Conservation (phyloP, 2,329 filamentous ascomycete species). For the Apiospora rasikravindrae region DNA sequence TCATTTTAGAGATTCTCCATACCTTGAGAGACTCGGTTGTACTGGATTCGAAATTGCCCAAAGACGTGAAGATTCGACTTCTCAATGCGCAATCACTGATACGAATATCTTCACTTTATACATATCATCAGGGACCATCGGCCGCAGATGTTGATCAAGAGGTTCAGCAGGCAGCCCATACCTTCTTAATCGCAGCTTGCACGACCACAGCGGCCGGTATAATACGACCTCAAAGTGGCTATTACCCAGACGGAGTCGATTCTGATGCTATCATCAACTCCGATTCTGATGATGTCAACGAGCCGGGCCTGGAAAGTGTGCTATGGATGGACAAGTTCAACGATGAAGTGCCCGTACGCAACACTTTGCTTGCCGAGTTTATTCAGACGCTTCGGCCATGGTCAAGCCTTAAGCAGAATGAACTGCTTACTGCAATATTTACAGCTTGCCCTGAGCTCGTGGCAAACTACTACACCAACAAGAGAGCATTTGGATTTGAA, state of each 20-base stretch:
- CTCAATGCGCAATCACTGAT: slow-evolving; percentile 77
- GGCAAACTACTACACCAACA: slow-evolving; percentile 83
- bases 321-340: slow-evolving; percentile 72
- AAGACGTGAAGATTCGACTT: slow-evolving; percentile 75
- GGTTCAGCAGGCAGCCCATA: slow-evolving; percentile 73
- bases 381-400: slow-evolving; percentile 81
- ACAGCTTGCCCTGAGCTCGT: slow-evolving; percentile 82
- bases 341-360: slow-evolving; percentile 74
- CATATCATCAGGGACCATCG: slow-evolving; percentile 56
- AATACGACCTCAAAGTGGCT: slow-evolving; percentile 77
- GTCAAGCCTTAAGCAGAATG: slow-evolving; percentile 78
- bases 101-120: slow-evolving; percentile 74
- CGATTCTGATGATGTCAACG: slow-evolving; percentile 55
- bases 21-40: slow-evolving; percentile 74
- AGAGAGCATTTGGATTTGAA: slow-evolving; percentile 82
- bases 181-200: slow-evolving; percentile 77
- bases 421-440: slow-evolving; percentile 83
- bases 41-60: slow-evolving; percentile 73
- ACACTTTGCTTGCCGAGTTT: slow-evolving; percentile 79
- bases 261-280: slow-evolving; percentile 50
- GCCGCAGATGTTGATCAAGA: slow-evolving; percentile 42
- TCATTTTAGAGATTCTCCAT: slow-evolving; percentile 77
- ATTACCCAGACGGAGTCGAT: slow-evolving; percentile 77
- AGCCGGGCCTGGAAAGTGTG: slow-evolving; percentile 71
- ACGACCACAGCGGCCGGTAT: slow-evolving; percentile 76